These are phyloP conservation scores for Penicillium sp. DNA, from an alignment of 2,329 filamentous ascomycete species.

Conservation along the genomic window DNA sequence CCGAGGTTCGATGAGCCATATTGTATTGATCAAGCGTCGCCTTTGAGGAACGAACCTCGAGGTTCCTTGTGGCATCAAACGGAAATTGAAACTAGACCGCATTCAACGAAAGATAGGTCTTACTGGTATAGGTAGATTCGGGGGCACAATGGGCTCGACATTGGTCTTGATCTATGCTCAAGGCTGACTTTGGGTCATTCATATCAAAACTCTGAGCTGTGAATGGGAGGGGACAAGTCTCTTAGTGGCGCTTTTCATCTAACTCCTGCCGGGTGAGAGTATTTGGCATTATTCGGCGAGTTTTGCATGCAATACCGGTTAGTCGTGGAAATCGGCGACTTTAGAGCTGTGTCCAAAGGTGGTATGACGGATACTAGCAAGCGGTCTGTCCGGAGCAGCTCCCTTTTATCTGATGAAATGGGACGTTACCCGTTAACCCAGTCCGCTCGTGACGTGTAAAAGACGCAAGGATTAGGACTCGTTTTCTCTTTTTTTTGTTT, in stretches of 20 bases:
- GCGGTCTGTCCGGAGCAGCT: not conserved
- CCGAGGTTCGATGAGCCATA: slow-evolving; percentile 31
- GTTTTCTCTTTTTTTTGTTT: not conserved
- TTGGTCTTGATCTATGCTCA: not conserved
- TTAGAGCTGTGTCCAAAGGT: not conserved
- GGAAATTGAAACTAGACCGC: not conserved
- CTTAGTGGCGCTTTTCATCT: not conserved
- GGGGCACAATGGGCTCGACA: too few species aligned
- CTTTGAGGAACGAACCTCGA: not conserved
- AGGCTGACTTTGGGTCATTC: not conserved
- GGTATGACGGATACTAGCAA: not conserved
- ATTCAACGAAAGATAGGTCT: not conserved
- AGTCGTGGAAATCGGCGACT: not conserved
- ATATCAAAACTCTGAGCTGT: not conserved
- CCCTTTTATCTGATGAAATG: not conserved
- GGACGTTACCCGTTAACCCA: not conserved
- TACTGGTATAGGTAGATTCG: not conserved
- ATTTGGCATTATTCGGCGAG: not conserved
- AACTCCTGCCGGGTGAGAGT: not conserved
- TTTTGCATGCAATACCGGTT: not conserved
- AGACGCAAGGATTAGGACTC: not conserved
- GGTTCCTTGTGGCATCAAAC: not conserved
- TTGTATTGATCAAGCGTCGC: not conserved
- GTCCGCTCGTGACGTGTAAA: not conserved
- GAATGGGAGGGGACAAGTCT: not conserved